phyloP scores from a whole-genome alignment of 805 yeast genomes.

The Saccharomycopsis fibuligera region DNA sequence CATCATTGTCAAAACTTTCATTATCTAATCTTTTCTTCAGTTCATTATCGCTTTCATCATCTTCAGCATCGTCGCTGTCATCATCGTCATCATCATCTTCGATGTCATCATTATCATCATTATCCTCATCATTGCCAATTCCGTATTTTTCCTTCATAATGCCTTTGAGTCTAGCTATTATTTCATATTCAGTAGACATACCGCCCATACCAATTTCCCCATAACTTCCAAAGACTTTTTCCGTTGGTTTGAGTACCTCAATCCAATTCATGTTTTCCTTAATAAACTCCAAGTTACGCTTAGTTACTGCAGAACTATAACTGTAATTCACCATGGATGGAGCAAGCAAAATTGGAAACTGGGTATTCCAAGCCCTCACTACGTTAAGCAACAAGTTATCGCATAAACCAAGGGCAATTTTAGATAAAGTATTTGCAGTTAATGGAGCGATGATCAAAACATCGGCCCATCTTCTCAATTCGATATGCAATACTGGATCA shows the following conservation, averaged over 20 bases:
- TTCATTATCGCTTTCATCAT: conserved; percentile 43
- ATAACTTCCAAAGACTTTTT: conserved; percentile 84
- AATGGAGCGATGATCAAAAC: conserved; percentile 88
- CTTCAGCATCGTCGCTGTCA: conserved; percentile 27
- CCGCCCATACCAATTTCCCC: conserved; percentile 99
- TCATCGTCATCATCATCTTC: conserved; percentile 34
- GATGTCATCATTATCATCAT: conserved; percentile 38
- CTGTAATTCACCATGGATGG: conserved; percentile 96
- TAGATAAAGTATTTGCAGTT: conserved; percentile 87
- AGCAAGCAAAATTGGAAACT: conserved; percentile 81
- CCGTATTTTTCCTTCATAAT: conserved; percentile 40
- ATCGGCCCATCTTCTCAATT: conserved; percentile 95
- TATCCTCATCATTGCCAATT: conserved; percentile 48
- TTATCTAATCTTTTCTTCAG: conserved; percentile 39
- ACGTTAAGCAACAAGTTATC: conserved; percentile 89
- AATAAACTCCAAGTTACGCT: conserved; percentile 68
- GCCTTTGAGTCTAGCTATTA: conserved; percentile 61
- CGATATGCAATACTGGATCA: conserved; percentile 94
- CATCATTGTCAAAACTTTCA: conserved; percentile 40
- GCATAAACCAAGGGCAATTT: conserved; percentile 84
- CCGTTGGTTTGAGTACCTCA: conserved; percentile 89
- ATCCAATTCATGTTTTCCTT: conserved; percentile 93
- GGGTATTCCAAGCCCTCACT: conserved; percentile 92
- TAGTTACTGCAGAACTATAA: conserved; percentile 83
- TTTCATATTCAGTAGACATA: conserved; percentile 96